These are phyloP conservation scores for Sordariomycetes sp. DNA, from an alignment of 2,329 filamentous ascomycete species.

Conservation along the genomic window DNA sequence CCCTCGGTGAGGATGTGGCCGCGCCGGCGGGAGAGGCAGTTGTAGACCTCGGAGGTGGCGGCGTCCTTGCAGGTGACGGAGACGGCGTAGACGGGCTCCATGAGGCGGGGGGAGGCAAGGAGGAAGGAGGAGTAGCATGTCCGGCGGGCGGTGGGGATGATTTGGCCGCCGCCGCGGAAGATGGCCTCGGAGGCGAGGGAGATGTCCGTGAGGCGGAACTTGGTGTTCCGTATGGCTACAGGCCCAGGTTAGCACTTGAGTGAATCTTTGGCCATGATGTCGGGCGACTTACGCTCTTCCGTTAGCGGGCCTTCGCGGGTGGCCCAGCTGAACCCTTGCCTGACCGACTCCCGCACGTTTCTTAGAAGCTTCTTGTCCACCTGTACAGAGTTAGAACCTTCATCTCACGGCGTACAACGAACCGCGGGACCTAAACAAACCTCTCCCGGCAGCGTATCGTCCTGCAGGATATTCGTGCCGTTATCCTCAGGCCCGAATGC, in stretches of 20 bases:
- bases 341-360: constrained; percentile 82
- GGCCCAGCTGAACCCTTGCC: constrained; percentile 95
- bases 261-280: background rate
- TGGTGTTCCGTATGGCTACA: constrained; percentile 87
- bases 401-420: background rate
- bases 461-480: constrained; percentile 90
- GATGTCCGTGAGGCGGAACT: constrained; percentile 92
- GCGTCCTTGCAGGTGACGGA: constrained; percentile 89
- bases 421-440: constrained; percentile 27
- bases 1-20: constrained; percentile 93
- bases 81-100: constrained; percentile 92
- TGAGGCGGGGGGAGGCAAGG: constrained; percentile 90
- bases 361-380: constrained; percentile 87
- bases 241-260: constrained; percentile 9
- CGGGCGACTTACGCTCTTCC: constrained; percentile 71
- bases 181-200: constrained; percentile 82
- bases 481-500: constrained; percentile 94
- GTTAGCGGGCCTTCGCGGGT: constrained; percentile 90
- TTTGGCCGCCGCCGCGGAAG: constrained; percentile 89
- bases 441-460: constrained; percentile 89
- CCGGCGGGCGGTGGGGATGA: constrained; percentile 87
- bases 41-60: constrained; percentile 81
- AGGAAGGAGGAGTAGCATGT: constrained; percentile 95
- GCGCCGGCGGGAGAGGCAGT: constrained; percentile 74
- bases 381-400: constrained; percentile 23